These are phyloP conservation scores for Tuber calosporum DNA, from an alignment of 495 filamentous ascomycete species.

Conservation along the genomic window DNA sequence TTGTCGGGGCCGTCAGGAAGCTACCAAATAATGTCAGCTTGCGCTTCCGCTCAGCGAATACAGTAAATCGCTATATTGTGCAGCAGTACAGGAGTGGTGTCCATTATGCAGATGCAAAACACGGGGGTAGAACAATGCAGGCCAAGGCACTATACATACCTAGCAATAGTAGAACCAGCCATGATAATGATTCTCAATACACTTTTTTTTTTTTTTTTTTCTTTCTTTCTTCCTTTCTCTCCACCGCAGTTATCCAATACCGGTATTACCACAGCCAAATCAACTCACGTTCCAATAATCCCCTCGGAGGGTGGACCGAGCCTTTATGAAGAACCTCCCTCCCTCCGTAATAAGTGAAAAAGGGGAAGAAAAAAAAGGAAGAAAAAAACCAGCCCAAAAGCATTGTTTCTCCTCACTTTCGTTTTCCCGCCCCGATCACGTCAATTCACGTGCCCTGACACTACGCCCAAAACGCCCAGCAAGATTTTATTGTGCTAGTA, in stretches of 20 bases:
- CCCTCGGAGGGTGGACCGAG: slow-evolving; percentile 5
- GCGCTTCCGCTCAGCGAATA: neutral
- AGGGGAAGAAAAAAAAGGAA: neutral
- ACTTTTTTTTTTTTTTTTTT: neutral
- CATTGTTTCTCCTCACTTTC: slow-evolving; percentile 10
- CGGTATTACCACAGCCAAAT: neutral
- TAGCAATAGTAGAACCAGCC: neutral
- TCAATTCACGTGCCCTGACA: slow-evolving; percentile 31
- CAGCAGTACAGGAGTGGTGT: slow-evolving; percentile 4
- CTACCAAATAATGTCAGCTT: slow-evolving; percentile 6
- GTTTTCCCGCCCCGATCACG: slow-evolving; percentile 22
- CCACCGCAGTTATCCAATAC: slow-evolving; percentile 1
- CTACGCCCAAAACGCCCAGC: neutral
- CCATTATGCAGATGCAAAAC: neutral
- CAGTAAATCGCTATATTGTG: neutral
- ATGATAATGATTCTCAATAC: neutral
- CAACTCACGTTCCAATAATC: neutral
- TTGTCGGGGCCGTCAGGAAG: slow-evolving; percentile 33
- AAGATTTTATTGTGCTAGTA: neutral
- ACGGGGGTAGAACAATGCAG: neutral
- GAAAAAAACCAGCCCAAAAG: neutral
- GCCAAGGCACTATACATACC: neutral
- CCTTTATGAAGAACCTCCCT: slow-evolving; percentile 2
- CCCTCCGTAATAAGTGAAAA: slow-evolving; percentile 11
- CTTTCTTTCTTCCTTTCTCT: neutral